phyloP scores from a whole-genome alignment of 2,329 filamentous ascomycete genomes.

The Botrytis paeoniae region DNA sequence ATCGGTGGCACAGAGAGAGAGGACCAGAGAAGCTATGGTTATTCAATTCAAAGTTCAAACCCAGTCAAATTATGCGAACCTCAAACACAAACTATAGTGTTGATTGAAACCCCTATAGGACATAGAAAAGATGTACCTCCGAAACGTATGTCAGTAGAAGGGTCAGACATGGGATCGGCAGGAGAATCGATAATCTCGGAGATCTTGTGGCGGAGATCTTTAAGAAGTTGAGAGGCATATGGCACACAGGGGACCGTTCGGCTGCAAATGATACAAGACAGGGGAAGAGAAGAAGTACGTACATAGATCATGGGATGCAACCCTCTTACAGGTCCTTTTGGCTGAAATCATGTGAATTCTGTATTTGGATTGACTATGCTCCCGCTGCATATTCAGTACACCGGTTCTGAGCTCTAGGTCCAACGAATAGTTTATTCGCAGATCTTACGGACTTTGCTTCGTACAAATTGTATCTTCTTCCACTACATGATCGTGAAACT shows the following conservation, averaged over 20 bases:
- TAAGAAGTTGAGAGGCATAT: background rate
- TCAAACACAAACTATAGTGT: background rate
- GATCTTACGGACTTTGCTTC: background rate
- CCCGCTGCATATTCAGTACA: background rate
- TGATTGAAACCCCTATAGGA: background rate
- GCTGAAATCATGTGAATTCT: background rate
- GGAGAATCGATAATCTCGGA: background rate
- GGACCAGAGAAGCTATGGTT: background rate
- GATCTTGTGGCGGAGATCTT: background rate
- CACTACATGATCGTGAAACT: background rate
- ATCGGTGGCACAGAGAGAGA: background rate
- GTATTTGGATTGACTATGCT: background rate
- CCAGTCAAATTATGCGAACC: background rate
- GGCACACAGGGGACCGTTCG: background rate
- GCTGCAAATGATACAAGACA: background rate
- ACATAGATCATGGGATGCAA: background rate
- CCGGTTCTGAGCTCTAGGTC: background rate
- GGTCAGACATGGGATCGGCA: background rate
- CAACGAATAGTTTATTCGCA: background rate
- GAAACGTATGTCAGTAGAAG: background rate
- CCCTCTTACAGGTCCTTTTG: background rate
- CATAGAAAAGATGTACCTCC: background rate
- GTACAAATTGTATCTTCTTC: background rate
- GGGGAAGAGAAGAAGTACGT: background rate
- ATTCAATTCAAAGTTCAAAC: background rate